Evolutionary conservation across 2,329 filamentous ascomycete genomes (phyloP).

Genomic region (Aspergillus fumigatus): DNA sequence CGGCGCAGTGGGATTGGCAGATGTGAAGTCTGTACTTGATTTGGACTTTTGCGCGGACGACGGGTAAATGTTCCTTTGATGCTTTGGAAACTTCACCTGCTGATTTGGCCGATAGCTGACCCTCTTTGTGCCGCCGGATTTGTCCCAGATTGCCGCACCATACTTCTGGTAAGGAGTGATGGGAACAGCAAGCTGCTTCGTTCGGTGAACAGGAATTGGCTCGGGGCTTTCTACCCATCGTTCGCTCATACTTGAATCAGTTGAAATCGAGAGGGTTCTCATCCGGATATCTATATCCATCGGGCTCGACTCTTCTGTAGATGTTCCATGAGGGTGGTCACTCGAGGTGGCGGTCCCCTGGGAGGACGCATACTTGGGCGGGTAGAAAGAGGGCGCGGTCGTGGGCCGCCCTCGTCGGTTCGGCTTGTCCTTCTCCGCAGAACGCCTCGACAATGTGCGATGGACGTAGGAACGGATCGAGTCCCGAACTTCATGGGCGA

Average conservation of each 20-base stretch:
- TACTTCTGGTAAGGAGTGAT: constrained; percentile 36
- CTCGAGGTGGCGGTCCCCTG: constrained; percentile 11
- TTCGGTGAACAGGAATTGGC: constrained; percentile 2
- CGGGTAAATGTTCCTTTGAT: constrained; percentile 6
- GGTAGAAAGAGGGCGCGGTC: constrained; percentile 10
- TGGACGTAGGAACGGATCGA: constrained; percentile 35
- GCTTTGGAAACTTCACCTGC: constrained; percentile 18
- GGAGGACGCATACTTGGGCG: constrained; percentile 2
- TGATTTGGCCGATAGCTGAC: constrained; percentile 15
- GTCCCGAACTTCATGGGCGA: constrained; percentile 26
- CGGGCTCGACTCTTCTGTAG: constrained; percentile 3
- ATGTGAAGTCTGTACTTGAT: constrained; percentile 1
- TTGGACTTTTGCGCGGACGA: constrained; percentile 1
- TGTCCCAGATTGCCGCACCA: constrained; percentile 33
- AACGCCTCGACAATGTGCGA: constrained; percentile 25
- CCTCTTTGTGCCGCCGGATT: constrained; percentile 21
- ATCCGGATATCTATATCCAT: constrained; percentile 3
- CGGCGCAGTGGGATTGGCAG: constrained; percentile 11
- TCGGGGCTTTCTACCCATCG: constrained; percentile 1
- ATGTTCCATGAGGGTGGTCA: constrained; percentile 11
- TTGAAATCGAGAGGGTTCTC: constrained; percentile 12
- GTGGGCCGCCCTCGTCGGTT: constrained; percentile 9
- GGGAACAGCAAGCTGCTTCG: constrained; percentile 30
- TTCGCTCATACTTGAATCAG: constrained; percentile 11
- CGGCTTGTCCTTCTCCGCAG: constrained; percentile 15